Percentiles rank a stretch among this genome's conserved stretches.
phyloP scores from a whole-genome alignment of 2,329 filamentous ascomycete species.

The Calonectria hawksworthii region DNA sequence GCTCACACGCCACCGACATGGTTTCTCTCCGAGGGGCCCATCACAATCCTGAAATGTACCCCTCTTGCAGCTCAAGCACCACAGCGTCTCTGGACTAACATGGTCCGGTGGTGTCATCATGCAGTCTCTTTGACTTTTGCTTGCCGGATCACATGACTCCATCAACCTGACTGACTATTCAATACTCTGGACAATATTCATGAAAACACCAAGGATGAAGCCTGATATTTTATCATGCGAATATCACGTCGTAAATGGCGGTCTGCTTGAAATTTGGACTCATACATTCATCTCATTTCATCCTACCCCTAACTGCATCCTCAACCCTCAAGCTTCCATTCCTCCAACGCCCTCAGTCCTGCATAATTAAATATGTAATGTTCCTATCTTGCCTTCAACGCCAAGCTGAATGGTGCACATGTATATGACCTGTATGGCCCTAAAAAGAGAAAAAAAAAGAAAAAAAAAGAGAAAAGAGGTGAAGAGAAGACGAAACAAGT shows the following conservation, averaged over 20 bases:
- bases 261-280: constrained; percentile 14
- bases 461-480: not conserved
- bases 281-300: constrained; percentile 43
- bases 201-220: not conserved
- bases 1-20: constrained; percentile 16
- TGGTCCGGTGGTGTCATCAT: constrained; percentile 38
- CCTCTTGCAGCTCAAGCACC: not conserved
- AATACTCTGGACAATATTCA: not conserved
- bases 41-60: constrained; percentile 10
- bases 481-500: not conserved
- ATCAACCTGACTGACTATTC: not conserved
- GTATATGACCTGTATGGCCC: constrained; percentile 38
- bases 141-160: constrained; percentile 33
- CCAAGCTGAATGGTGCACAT: constrained; percentile 42
- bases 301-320: constrained; percentile 33
- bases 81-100: not conserved
- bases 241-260: not conserved
- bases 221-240: no score
- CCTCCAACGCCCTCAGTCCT: constrained; percentile 40
- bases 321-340: constrained; percentile 13
- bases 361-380: constrained; percentile 37
- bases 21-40: constrained; percentile 13
- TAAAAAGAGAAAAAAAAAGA: constrained; percentile 26
- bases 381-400: constrained; percentile 41
- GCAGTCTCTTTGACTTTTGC: constrained; percentile 17